Base-by-base conservation (phyloP, 106 monocot species). In the Dioscorea alata region DNA sequence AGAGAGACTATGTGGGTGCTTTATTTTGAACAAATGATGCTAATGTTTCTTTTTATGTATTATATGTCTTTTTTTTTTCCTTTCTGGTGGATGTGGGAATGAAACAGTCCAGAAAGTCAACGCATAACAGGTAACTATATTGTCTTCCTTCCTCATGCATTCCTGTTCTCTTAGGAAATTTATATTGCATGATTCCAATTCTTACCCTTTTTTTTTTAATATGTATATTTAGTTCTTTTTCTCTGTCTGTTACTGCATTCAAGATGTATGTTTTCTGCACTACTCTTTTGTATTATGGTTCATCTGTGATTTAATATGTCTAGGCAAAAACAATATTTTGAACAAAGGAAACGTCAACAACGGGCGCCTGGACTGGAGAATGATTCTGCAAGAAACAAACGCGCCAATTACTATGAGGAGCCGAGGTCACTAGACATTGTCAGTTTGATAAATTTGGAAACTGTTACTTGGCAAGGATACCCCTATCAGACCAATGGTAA, bases 301-400 rank as follows among this genome's bases (percentile, higher is more conserved):
- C 10, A 42, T 42, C 42, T 42, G 42, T 42, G 42, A 42, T 10
- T 42, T 67, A 52, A 48, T 69, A 33, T 8, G 49, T 61, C 69
- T 34, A 88, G 88, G 80, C 88, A 88, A 78, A 88, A 78, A 59
- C 88, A 88, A 57, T 88, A 84, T 67, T 88, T 88, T 70, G 88
- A 88, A 24, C 84, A 84, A 75, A 88, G 80, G 75, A 84, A 75
- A 75, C 67, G 88, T 15, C 80, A 71, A 69, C 81, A 83, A 18
- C 80, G 81, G 48, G 42, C 49, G 23, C 33, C 65, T 74, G 71
- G 59, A 52, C 62, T 16, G 21, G 72, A 81, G 17, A 75, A 65
- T 59, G 50, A 16, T 34, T 48, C 32, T 61, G 35, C 49, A 48
- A 65, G 51, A 54, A 61, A 72, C 31, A 84, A 73, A 49, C 57